phyloP scores from a whole-genome alignment of 345 rosid species.

The Psidium friedrichsthalianum region DNA sequence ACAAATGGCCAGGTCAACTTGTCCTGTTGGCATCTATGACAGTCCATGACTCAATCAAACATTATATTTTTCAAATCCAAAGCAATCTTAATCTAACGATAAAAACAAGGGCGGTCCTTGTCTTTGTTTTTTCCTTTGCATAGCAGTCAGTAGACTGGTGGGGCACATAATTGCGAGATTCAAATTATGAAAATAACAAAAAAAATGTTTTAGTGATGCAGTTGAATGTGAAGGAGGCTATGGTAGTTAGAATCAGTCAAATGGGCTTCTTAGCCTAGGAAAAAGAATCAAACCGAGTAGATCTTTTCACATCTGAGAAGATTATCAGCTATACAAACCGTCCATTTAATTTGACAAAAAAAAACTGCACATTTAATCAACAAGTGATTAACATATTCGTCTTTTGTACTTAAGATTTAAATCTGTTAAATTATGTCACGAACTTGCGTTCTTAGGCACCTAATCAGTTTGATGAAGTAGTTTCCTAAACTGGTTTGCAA shows the following conservation, averaged over 20 bases:
- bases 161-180: conserved; percentile 1
- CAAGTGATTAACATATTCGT: background rate
- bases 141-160: conserved; percentile 4
- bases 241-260: conserved; percentile 18
- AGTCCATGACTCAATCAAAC: conserved; percentile 3
- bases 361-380: background rate
- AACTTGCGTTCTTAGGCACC: too few species aligned
- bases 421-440: background rate
- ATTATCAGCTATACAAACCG: background rate
- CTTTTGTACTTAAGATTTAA: background rate
- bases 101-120: background rate
- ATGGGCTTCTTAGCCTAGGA: background rate
- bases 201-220: background rate
- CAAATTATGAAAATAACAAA: background rate
- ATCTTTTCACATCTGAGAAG: conserved; percentile 13
- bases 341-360: too few species aligned
- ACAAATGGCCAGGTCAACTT: conserved; percentile 14
- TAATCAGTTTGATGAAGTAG: too few species aligned
- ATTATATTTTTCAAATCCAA: background rate
- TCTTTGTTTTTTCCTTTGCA: background rate
- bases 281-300: conserved; percentile 12
- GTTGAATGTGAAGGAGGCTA: background rate
- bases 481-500: too few species aligned
- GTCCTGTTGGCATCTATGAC: conserved; percentile 2
- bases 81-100: background rate